Percentiles rank a stretch among this genome's conserved stretches.
These are phyloP conservation scores for Lachancea kluyveri DNA, from an alignment of 805 yeast species.

Conservation along the genomic window DNA sequence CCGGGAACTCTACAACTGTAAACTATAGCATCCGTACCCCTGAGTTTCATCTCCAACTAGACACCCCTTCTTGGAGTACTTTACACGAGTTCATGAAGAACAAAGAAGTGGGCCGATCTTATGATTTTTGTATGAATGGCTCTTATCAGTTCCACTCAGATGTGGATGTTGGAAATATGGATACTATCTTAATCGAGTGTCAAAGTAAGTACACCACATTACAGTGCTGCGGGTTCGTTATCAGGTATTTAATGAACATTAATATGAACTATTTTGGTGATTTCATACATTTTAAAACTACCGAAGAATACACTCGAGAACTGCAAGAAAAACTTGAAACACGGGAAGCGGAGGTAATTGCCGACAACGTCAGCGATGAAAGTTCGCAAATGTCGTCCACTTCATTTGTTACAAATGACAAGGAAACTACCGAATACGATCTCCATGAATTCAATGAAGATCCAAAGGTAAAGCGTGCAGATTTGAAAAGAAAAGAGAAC, in stretches of 20 bases:
- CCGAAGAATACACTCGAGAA: constrained; percentile 64
- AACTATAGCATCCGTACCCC: constrained; percentile 50
- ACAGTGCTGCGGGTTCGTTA: constrained; percentile 71
- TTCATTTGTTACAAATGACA: background rate
- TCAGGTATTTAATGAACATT: constrained; percentile 67
- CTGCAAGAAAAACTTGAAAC: too few species aligned
- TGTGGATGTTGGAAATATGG: constrained; percentile 61
- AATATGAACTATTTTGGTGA: constrained; percentile 92
- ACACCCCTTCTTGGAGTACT: constrained; percentile 93
- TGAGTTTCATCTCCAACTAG: constrained; percentile 52
- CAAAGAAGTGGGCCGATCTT: constrained; percentile 61
- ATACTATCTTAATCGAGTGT: constrained; percentile 60
- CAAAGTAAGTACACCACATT: constrained; percentile 61
- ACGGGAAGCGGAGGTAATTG: constrained; percentile 1
- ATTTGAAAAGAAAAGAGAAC: constrained; percentile 46
- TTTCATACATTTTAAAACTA: constrained; percentile 70
- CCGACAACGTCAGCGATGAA: constrained; percentile 2
- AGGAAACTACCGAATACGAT: background rate
- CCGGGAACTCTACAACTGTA: constrained; percentile 45
- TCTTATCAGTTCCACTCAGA: constrained; percentile 55
- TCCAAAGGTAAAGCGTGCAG: constrained; percentile 1
- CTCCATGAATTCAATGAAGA: too few species aligned
- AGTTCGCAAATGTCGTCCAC: background rate
- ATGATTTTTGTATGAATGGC: constrained; percentile 56
- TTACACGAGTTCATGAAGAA: constrained; percentile 59